These are phyloP conservation scores for Microsporum audouinii DNA, from an alignment of 2,329 filamentous ascomycete genomes.

Conservation along the genomic window DNA sequence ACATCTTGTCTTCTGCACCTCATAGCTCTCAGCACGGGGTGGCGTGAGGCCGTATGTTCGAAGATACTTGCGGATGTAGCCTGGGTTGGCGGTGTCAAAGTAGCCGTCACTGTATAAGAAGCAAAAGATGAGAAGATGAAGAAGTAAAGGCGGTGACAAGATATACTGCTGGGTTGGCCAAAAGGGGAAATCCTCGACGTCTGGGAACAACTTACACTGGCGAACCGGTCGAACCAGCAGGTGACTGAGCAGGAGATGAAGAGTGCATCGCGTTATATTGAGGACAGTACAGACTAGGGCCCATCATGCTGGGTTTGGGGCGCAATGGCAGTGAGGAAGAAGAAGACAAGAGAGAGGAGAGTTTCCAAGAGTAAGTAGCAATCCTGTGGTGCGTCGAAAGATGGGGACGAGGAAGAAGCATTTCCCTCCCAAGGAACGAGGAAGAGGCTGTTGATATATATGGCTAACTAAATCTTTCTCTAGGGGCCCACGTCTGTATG, in stretches of 20 bases:
- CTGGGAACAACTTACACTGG: neutral
- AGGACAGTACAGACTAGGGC: neutral
- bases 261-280: conserved; percentile 1
- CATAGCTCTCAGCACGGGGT: conserved; percentile 39
- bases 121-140: neutral
- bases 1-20: conserved; percentile 40
- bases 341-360: neutral
- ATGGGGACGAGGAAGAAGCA: neutral
- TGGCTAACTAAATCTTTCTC: neutral
- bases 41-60: conserved; percentile 41
- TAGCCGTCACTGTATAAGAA: conserved; percentile 28
- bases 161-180: neutral
- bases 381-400: neutral
- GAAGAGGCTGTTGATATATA: neutral
- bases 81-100: conserved; percentile 40
- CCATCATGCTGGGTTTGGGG: neutral
- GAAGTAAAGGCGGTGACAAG: neutral
- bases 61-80: conserved; percentile 41
- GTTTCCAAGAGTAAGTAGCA: conserved; percentile 1
- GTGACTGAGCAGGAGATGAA: neutral
- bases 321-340: neutral
- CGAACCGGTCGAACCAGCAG: neutral
- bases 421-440: neutral
- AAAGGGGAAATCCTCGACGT: neutral
- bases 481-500: neutral